phyloP scores from a whole-genome alignment of 2,329 filamentous ascomycete genomes.

The Hypoxylon sp. region DNA sequence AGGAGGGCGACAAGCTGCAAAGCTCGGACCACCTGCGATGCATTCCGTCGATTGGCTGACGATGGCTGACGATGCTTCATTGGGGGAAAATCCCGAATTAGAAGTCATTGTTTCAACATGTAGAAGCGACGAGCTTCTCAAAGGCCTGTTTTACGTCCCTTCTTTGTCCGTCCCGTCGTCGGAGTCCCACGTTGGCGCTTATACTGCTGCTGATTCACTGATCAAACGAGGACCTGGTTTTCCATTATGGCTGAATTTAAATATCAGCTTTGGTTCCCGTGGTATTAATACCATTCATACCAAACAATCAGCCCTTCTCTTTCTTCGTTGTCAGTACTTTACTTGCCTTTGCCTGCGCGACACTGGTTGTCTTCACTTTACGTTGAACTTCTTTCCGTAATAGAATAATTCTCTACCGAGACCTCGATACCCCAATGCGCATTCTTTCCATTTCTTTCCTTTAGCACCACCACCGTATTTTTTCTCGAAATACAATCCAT shows the following conservation, averaged over 20 bases:
- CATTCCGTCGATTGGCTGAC: conserved; percentile 22
- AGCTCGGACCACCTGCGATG: conserved; percentile 20
- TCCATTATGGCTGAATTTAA: conserved; percentile 28
- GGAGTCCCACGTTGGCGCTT: conserved; percentile 22
- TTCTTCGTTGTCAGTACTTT: conserved; percentile 21
- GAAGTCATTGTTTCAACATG: conserved; percentile 30
- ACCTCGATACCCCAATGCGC: background rate
- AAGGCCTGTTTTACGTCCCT: conserved; percentile 12
- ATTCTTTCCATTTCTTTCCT: too few relatives aligned
- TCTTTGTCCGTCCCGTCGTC: conserved; percentile 22
- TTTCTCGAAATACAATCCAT: background rate
- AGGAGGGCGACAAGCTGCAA: conserved; percentile 9
- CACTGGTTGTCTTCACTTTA: conserved; percentile 33
- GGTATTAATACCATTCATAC: background rate
- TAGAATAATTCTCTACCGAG: conserved; percentile 23
- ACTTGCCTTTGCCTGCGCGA: background rate
- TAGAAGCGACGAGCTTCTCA: conserved; percentile 12
- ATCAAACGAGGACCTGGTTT: background rate
- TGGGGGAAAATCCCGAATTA: conserved; percentile 32
- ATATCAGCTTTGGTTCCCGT: conserved; percentile 19
- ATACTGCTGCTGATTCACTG: conserved; percentile 24
- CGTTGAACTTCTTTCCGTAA: conserved; percentile 17
- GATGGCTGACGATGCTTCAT: conserved; percentile 23
- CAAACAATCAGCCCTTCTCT: background rate
- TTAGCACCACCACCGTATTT: too few relatives aligned